These are phyloP conservation scores for Striga hermonthica DNA, from an alignment of 305 asterid species.

Conservation along the genomic window DNA sequence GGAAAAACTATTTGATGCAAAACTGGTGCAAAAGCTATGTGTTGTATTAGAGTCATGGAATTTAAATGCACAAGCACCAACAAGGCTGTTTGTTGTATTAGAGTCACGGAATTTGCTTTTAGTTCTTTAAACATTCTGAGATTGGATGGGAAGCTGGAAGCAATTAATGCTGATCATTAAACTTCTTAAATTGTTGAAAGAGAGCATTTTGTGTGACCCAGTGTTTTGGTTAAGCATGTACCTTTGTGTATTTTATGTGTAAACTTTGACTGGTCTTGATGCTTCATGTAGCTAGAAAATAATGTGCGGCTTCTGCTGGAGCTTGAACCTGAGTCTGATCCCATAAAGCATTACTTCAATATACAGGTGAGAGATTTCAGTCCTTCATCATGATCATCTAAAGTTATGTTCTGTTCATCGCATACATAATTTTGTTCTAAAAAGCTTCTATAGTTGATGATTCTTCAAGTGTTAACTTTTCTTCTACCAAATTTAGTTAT, in stretches of 20 bases:
- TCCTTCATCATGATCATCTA: not conserved
- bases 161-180: not conserved
- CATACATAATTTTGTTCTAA: not conserved
- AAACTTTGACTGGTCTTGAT: conserved; percentile 25
- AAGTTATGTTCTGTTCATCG: not conserved
- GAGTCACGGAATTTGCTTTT: not conserved
- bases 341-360: conserved; percentile 86
- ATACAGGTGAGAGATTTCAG: conserved; percentile 61
- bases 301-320: conserved; percentile 86
- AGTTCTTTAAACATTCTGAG: not conserved
- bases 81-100: not conserved
- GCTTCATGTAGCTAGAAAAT: conserved; percentile 87
- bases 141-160: not conserved
- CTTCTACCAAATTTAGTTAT: not conserved
- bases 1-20: conserved; percentile 84
- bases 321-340: conserved; percentile 98
- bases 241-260: not conserved
- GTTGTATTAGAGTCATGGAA: not conserved
- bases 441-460: not conserved
- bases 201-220: not conserved
- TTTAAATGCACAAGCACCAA: not conserved
- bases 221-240: not conserved
- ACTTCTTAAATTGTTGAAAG: not conserved
- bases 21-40: conserved; percentile 27
- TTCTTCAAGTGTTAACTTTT: not conserved